Evolutionary conservation across 768 basidiomycete genomes (phyloP).

Genomic region (Mycena albidolilacea): DNA sequence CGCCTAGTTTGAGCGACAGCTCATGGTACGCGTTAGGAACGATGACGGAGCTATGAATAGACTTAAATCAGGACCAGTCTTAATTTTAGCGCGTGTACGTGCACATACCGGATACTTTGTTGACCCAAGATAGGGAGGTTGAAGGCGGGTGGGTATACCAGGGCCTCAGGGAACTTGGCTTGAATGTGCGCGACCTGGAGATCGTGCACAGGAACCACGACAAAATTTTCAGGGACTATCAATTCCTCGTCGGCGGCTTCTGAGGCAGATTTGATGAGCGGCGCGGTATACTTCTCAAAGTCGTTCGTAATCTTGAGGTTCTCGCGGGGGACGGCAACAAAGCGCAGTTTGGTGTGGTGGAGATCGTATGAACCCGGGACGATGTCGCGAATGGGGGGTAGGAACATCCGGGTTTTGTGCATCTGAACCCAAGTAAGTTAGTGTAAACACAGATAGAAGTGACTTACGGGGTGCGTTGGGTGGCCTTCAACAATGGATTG

Average conservation of each 20-base stretch:
- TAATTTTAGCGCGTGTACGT: constrained; percentile 1
- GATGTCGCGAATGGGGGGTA: constrained; percentile 64
- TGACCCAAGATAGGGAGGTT: constrained; percentile 63
- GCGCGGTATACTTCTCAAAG: constrained; percentile 60
- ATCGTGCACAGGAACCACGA: constrained; percentile 69
- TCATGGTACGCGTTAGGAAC: constrained; percentile 61
- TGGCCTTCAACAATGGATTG: constrained; percentile 75
- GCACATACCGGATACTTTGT: constrained; percentile 65
- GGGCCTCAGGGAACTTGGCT: constrained; percentile 64
- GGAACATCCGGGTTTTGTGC: constrained; percentile 69
- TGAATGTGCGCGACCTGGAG: constrained; percentile 65
- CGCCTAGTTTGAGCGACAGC: constrained; percentile 68
- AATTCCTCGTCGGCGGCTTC: constrained; percentile 54
- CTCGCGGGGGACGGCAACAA: constrained; percentile 60
- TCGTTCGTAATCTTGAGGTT: constrained; percentile 65
- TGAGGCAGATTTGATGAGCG: constrained; percentile 59
- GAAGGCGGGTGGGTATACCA: constrained; percentile 60
- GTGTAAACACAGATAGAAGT: not conserved
- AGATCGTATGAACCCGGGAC: constrained; percentile 65
- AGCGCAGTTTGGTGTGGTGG: constrained; percentile 62
- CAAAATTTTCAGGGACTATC: constrained; percentile 50
- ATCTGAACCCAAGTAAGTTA: constrained; percentile 53
- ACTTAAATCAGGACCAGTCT: constrained; percentile 1
- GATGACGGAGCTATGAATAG: constrained; percentile 61
- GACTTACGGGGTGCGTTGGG: constrained; percentile 69